Percentiles rank a stretch among this genome's conserved stretches.
phyloP scores from a whole-genome alignment of 306 rosid genomes.

The Calophaca sinica region DNA sequence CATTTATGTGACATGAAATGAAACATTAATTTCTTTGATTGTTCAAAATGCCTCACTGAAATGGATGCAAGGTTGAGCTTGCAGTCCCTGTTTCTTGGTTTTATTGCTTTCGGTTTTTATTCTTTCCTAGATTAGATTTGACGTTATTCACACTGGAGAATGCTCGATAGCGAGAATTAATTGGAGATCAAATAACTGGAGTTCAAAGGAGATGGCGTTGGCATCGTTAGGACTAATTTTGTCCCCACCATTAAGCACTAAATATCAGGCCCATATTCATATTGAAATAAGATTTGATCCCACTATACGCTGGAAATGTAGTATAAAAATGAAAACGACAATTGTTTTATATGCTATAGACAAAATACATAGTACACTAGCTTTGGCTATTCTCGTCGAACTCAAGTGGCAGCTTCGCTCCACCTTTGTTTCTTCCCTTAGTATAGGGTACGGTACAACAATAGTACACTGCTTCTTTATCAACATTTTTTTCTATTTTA shows the following conservation, averaged over 20 bases:
- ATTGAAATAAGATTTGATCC: too few species aligned
- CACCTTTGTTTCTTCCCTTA: slow-evolving; percentile 62
- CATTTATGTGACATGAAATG: neutral
- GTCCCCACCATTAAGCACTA: too few species aligned
- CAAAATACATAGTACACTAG: slow-evolving; percentile 38
- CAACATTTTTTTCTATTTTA: slow-evolving; percentile 39
- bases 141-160: too few species aligned
- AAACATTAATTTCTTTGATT: slow-evolving; percentile 1
- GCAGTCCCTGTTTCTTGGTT: slow-evolving; percentile 8
- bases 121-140: neutral
- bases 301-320: neutral
- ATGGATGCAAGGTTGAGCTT: slow-evolving; percentile 9
- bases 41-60: slow-evolving; percentile 15
- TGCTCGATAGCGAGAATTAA: too few species aligned
- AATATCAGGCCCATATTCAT: too few species aligned
- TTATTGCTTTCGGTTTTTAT: slow-evolving; percentile 3
- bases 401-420: slow-evolving; percentile 74
- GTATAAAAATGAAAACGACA: neutral
- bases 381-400: slow-evolving; percentile 39
- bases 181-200: too few species aligned
- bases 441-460: slow-evolving; percentile 32
- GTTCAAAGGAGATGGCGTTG: too few species aligned
- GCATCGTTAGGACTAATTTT: too few species aligned
- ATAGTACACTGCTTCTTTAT: slow-evolving; percentile 10
- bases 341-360: slow-evolving; percentile 2